Evolutionary conservation across 2,329 filamentous ascomycete species (phyloP).

Genomic region (Aspergillus sp.): DNA sequence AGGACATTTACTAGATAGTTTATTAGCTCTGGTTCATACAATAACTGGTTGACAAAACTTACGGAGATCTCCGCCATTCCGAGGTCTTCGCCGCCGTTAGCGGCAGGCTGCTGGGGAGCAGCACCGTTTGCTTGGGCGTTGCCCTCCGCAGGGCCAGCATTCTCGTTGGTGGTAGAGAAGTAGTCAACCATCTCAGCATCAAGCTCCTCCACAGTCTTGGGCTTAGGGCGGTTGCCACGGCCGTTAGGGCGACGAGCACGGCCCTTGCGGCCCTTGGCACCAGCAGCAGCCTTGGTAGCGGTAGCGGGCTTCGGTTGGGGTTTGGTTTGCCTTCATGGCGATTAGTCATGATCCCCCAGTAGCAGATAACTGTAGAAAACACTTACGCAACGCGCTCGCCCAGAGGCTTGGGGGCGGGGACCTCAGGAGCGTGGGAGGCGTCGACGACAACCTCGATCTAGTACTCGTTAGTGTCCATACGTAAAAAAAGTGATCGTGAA

Average conservation of each 20-base stretch:
- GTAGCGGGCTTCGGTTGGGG: conserved; percentile 81
- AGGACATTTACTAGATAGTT: conserved; percentile 18
- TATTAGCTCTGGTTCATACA: neutral
- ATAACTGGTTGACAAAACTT: conserved; percentile 24
- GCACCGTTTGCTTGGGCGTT: conserved; percentile 51
- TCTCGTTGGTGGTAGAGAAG: conserved; percentile 57
- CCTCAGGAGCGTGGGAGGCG: conserved; percentile 68
- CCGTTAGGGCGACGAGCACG: conserved; percentile 53
- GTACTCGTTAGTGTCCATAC: conserved; percentile 18
- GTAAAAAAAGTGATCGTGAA: neutral
- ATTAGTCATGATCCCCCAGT: conserved; percentile 24
- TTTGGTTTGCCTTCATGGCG: conserved; percentile 58
- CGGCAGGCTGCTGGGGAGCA: conserved; percentile 48
- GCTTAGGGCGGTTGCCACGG: conserved; percentile 67
- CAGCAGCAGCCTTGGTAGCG: conserved; percentile 67
- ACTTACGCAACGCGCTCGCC: conserved; percentile 79
- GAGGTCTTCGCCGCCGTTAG: conserved; percentile 54
- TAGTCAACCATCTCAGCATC: conserved; percentile 98
- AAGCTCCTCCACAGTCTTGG: conserved; percentile 91
- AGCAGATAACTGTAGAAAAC: neutral
- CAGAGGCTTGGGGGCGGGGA: conserved; percentile 70
- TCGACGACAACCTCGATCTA: conserved; percentile 91
- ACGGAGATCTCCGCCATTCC: conserved; percentile 61
- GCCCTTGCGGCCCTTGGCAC: conserved; percentile 47
- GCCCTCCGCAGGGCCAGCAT: conserved; percentile 41